Evolutionary conservation across 2,329 filamentous ascomycete genomes (phyloP).

Genomic region (Plectosphaerella plurivora): DNA sequence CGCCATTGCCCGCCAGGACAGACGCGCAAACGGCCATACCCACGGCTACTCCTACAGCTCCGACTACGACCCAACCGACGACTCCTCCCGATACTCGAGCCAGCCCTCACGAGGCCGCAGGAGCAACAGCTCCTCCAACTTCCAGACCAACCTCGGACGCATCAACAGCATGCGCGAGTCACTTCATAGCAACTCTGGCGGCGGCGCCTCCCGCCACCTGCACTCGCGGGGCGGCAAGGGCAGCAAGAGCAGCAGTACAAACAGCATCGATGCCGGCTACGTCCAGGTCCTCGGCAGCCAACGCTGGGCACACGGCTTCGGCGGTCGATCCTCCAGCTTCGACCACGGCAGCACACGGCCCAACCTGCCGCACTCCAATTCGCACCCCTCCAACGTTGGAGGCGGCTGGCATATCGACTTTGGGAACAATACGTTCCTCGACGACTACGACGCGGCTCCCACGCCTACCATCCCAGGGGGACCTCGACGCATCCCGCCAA

Average conservation of each 20-base stretch:
- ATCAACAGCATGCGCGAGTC: constrained; percentile 59
- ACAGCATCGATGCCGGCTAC: constrained; percentile 62
- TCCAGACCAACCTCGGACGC: constrained; percentile 53
- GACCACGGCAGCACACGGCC: constrained; percentile 53
- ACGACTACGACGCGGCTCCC: constrained; percentile 75
- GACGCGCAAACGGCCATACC: constrained; percentile 13
- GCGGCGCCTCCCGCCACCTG: constrained; percentile 25
- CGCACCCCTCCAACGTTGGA: constrained; percentile 13
- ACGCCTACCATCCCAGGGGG: constrained; percentile 80
- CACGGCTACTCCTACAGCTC: constrained; percentile 58
- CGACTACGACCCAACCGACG: constrained; percentile 53
- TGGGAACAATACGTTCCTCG: constrained; percentile 38
- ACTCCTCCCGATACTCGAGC: constrained; percentile 48
- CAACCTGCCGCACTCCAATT: constrained; percentile 11
- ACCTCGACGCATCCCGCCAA: constrained; percentile 48
- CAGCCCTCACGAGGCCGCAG: constrained; percentile 55
- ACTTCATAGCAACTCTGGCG: constrained; percentile 14
- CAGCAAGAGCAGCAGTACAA: constrained; percentile 71
- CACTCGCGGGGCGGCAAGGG: constrained; percentile 57
- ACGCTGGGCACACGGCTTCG: constrained; percentile 50
- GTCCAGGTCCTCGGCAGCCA: constrained; percentile 53
- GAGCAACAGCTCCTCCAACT: constrained; percentile 78
- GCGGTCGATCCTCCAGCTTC: constrained; percentile 65
- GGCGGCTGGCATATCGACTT: constrained; percentile 42
- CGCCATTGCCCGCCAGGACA: constrained; percentile 13